These are phyloP conservation scores for Raffaelea albimanens DNA, from an alignment of 2,329 filamentous ascomycete genomes.

Conservation along the genomic window DNA sequence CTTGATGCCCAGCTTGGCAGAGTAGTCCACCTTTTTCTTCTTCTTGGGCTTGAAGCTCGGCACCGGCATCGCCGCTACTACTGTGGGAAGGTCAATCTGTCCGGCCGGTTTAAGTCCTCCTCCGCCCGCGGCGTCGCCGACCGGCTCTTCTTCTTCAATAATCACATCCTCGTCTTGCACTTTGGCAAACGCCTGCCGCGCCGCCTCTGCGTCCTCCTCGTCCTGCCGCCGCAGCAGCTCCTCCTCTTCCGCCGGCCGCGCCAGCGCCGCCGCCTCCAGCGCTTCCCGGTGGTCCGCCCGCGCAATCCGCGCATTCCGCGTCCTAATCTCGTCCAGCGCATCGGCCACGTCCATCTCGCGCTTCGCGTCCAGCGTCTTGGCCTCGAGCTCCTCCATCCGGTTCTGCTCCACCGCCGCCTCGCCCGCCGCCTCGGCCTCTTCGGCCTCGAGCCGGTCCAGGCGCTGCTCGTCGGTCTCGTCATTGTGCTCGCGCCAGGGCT, in stretches of 20 bases:
- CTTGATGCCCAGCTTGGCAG: slow-evolving; percentile 61
- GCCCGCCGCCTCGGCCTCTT: slow-evolving; percentile 49
- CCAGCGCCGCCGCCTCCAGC: slow-evolving; percentile 44
- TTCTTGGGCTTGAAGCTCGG: slow-evolving; percentile 65
- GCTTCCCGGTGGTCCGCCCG: slow-evolving; percentile 60
- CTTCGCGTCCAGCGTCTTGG: slow-evolving; percentile 87
- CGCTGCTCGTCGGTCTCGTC: slow-evolving; percentile 83
- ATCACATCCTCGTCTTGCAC: slow-evolving; percentile 24
- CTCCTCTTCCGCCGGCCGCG: slow-evolving; percentile 45
- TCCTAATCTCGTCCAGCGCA: slow-evolving; percentile 88
- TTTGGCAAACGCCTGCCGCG: slow-evolving; percentile 71
- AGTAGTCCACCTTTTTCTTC: slow-evolving; percentile 81
- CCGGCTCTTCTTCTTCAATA: slow-evolving; percentile 33
- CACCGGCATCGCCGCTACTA: slow-evolving; percentile 30
- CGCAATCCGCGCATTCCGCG: slow-evolving; percentile 80
- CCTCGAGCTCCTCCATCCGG: slow-evolving; percentile 90
- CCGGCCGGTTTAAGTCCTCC: too few relatives aligned
- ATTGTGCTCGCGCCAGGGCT: slow-evolving; percentile 65
- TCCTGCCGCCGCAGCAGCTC: slow-evolving; percentile 61
- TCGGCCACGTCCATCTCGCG: slow-evolving; percentile 95
- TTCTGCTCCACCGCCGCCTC: slow-evolving; percentile 55
- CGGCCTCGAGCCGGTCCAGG: slow-evolving; percentile 71
- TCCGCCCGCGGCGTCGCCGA: background rate
- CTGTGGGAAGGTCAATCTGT: slow-evolving; percentile 20
- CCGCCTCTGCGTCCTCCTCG: slow-evolving; percentile 73